Base-by-base conservation (phyloP, 1,284 basidiomycete genomes). In the Ganoderma boninense region DNA sequence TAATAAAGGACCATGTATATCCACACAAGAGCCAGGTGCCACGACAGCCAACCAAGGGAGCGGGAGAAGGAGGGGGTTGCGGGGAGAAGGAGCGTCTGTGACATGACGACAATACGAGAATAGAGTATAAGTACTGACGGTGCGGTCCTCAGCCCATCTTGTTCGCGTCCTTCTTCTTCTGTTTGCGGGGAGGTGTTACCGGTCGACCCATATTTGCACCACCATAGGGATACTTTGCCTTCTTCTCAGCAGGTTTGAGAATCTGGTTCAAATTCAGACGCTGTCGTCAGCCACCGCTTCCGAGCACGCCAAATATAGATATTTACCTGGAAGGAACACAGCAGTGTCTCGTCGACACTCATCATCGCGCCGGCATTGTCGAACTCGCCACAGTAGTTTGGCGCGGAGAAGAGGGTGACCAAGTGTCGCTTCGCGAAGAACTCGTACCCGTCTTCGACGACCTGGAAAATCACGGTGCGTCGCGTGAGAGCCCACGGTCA, bases 301-400 rank as follows among this genome's bases (percentile, higher is more conserved):
- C 56, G 40, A 66, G 43, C 5, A 40, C 16, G 2, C 64, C 52
- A 66, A 60, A 56, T 35, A 62, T n/a, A 44, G 44, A 26, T n/a
- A 42, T 90, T 73, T 74, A 97, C 96, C 85, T 98, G 97, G 95
- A 99, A 99, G 18, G 97, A 98, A 84, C 97, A 99, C 73, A 99
- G 84, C 75, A 99, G 83, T 10, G 97, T 98, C 85, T 99, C 97
- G 80, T 99, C 97, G 66, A 99, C 98, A 79, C 95, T 97, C 98
- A 99, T 99, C 97, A 99, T 99, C 38, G 97, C 97, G 54, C 97
- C 97, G 20, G 97, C 97, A 81, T 99, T 99, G 84, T 99, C 98
- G 79, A 99, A 99, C 86, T 98, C 96, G 78, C 96, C 96, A 80
- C 96, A 98, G 81, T 98, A 98, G 87, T 98, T 99, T 71, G 97